phyloP scores from a whole-genome alignment of 2,329 filamentous ascomycete genomes.

The Didymella sp. region DNA sequence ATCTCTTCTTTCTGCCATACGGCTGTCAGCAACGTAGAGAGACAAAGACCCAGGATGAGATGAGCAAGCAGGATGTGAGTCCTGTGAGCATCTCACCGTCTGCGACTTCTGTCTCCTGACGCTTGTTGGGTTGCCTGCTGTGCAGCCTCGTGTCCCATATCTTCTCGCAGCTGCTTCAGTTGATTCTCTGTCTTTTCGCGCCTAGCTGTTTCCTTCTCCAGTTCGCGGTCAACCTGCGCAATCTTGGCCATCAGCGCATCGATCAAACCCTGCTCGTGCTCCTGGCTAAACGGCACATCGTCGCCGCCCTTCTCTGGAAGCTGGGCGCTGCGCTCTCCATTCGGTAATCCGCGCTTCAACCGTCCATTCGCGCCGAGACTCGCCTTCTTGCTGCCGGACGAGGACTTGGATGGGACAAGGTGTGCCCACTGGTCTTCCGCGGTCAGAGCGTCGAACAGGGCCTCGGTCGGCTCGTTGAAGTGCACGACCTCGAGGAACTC shows the following conservation, averaged over 20 bases:
- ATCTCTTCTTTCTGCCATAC: not conserved
- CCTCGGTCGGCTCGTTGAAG: slow-evolving; percentile 95
- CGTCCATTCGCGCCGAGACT: slow-evolving; percentile 42
- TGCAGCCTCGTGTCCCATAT: slow-evolving; percentile 46
- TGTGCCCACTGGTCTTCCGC: slow-evolving; percentile 67
- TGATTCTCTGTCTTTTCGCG: slow-evolving; percentile 42
- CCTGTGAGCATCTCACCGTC: slow-evolving; percentile 34
- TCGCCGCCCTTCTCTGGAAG: slow-evolving; percentile 46
- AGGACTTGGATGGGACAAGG: slow-evolving; percentile 44
- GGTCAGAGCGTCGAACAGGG: slow-evolving; percentile 87
- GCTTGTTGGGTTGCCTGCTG: slow-evolving; percentile 49
- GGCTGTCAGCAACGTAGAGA: not conserved
- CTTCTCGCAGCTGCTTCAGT: slow-evolving; percentile 40
- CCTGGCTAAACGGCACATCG: slow-evolving; percentile 45
- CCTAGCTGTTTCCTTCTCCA: slow-evolving; percentile 42
- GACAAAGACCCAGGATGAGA: not conserved
- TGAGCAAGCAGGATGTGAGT: not conserved
- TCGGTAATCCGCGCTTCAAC: slow-evolving; percentile 45
- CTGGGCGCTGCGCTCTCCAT: slow-evolving; percentile 47
- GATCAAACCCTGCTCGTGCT: slow-evolving; percentile 45
- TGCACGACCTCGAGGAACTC: slow-evolving; percentile 93
- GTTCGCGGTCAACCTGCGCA: slow-evolving; percentile 41
- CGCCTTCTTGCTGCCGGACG: slow-evolving; percentile 54
- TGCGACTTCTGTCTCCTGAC: slow-evolving; percentile 46
- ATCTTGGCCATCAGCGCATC: slow-evolving; percentile 42